Evolutionary conservation across 2,329 filamentous ascomycete genomes (phyloP).

Genomic region (Diaporthe amygdali): DNA sequence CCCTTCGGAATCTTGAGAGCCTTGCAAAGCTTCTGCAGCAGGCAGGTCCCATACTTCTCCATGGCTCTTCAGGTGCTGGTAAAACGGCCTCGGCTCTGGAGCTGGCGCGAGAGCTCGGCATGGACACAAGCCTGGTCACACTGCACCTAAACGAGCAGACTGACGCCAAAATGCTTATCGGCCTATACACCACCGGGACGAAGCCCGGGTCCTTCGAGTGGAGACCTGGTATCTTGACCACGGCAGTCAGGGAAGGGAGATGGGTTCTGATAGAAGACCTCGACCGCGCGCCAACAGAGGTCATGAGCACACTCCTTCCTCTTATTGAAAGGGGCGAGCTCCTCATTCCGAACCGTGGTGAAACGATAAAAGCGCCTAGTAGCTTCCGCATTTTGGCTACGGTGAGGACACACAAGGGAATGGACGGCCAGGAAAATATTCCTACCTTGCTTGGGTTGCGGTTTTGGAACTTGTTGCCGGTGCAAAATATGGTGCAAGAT

Average conservation of each 20-base stretch:
- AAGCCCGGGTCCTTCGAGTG: constrained; percentile 90
- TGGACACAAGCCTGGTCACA: constrained; percentile 84
- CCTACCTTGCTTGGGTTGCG: constrained; percentile 82
- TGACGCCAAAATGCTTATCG: constrained; percentile 94
- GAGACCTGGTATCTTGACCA: constrained; percentile 91
- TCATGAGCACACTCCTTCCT: constrained; percentile 90
- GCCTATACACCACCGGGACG: constrained; percentile 88
- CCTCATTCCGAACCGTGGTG: constrained; percentile 85
- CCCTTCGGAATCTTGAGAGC: constrained; percentile 70
- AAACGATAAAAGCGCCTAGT: constrained; percentile 80
- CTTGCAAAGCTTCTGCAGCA: constrained; percentile 73
- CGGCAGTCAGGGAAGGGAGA: constrained; percentile 88
- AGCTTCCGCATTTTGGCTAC: constrained; percentile 94
- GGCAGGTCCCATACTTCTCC: constrained; percentile 76
- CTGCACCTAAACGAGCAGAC: constrained; percentile 98
- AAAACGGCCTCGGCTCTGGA: constrained; percentile 90
- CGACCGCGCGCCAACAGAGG: constrained; percentile 91
- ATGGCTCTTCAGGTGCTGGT: constrained; percentile 83
- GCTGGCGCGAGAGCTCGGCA: constrained; percentile 79
- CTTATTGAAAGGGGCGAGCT: constrained; percentile 93
- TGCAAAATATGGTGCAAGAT: constrained; percentile 66
- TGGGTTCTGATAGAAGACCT: constrained; percentile 99
- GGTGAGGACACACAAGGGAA: constrained; percentile 76
- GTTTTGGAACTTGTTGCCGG: constrained; percentile 81
- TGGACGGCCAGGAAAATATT: constrained; percentile 69